Evolutionary conservation across 1,139 yeast genomes (phyloP).

Genomic region (Candida sojae): DNA sequence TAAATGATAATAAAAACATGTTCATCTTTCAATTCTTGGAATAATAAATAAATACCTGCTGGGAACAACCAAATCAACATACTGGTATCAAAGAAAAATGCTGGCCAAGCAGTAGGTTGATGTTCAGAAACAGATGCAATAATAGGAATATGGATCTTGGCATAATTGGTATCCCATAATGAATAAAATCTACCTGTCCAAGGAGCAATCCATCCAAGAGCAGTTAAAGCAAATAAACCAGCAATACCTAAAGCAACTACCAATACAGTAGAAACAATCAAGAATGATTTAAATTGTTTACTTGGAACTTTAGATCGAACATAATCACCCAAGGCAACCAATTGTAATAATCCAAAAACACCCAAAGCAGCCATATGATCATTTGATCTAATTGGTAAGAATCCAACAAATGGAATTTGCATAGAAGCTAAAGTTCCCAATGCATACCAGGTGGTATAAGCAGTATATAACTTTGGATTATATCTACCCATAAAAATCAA

Average conservation of each 20-base stretch:
- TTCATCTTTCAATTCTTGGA: constrained; percentile 88
- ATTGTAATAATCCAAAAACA: constrained; percentile 91
- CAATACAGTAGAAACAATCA: constrained; percentile 58
- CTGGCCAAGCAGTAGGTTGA: constrained; percentile 99
- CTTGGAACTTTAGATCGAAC: constrained; percentile 74
- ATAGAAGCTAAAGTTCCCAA: constrained; percentile 95
- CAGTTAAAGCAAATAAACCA: constrained; percentile 78
- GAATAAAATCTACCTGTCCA: constrained; percentile 99
- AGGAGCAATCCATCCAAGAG: constrained; percentile 94
- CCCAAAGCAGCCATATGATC: constrained; percentile 99
- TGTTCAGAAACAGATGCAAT: constrained; percentile 99
- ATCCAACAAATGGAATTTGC: constrained; percentile 99
- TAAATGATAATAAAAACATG: constrained; percentile 91
- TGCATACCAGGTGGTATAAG: constrained; percentile 96
- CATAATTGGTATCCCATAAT: constrained; percentile 96
- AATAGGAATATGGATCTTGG: constrained; percentile 97
- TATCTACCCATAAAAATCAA: constrained; percentile 94
- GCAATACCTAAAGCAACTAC: constrained; percentile 64
- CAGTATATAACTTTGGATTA: constrained; percentile 76
- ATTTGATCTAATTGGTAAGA: constrained; percentile 92
- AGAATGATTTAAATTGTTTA: constrained; percentile 72
- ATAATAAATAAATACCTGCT: constrained; percentile 88
- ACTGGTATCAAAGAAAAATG: constrained; percentile 92
- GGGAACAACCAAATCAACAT: constrained; percentile 98
- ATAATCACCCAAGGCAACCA: constrained; percentile 85